A percentile compares a stretch with the other conserved stretches of the same genome.
Conservation (phyloP, 129 eudicot genomes). For the Tagetes patula region DNA sequence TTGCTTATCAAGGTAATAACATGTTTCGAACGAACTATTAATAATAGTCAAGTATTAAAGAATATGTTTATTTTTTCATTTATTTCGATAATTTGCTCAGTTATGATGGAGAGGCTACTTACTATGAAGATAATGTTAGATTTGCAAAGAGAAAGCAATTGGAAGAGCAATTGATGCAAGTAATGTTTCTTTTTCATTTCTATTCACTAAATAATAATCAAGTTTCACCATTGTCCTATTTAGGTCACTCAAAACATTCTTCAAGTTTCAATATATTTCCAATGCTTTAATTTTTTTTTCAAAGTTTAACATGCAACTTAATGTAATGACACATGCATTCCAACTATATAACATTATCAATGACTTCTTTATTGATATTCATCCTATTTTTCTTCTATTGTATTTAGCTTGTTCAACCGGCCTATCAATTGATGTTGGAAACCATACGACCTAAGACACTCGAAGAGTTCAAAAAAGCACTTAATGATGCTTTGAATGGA, state of each 20-base stretch:
- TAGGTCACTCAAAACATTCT: no score
- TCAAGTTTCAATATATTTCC: no score
- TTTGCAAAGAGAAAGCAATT: constrained; percentile 77
- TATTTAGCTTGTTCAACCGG: constrained; percentile 76
- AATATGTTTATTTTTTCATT: no score
- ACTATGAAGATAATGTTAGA: constrained; percentile 87
- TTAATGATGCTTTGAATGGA: constrained; percentile 63
- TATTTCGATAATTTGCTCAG: constrained; percentile 31
- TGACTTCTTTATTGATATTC: no score
- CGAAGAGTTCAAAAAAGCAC: constrained; percentile 67
- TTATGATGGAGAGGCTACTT: constrained; percentile 87
- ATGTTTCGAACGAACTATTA: background rate
- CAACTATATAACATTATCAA: no score
- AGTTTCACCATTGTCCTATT: no score
- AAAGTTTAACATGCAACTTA: no score
- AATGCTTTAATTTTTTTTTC: no score
- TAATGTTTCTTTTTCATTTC: constrained; percentile 31
- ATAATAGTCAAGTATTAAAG: background rate
- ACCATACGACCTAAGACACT: constrained; percentile 76
- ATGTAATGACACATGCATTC: no score
- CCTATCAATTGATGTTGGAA: constrained; percentile 74
- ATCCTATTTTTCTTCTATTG: background rate
- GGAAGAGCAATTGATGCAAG: constrained; percentile 90
- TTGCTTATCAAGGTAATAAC: constrained; percentile 63
- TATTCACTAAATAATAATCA: no score